Percentiles rank a stretch among this genome's conserved stretches.
Conservation (phyloP, 2,329 filamentous ascomycete species). For the Rosellinia necatrix region DNA sequence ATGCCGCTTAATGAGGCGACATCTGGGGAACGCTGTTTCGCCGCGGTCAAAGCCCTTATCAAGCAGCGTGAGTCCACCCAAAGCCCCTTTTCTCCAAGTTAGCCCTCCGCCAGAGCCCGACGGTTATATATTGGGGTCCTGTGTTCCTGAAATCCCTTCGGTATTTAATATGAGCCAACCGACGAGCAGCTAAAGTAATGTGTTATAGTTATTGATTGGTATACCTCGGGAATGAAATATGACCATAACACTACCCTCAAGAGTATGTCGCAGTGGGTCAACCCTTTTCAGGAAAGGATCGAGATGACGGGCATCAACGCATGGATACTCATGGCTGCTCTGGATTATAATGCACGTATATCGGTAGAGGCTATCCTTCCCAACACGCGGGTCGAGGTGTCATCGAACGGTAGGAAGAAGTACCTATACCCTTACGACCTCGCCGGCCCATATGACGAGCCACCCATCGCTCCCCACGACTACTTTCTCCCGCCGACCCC, state of each 20-base stretch:
- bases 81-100: neutral
- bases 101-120: neutral
- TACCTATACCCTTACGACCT: constrained; percentile 28
- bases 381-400: constrained; percentile 19
- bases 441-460: constrained; percentile 17
- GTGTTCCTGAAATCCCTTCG: neutral
- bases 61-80: constrained; percentile 13
- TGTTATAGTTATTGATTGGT: constrained; percentile 20
- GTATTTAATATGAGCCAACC: too few relatives aligned
- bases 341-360: constrained; percentile 37
- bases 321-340: constrained; percentile 35
- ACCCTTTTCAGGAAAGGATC: constrained; percentile 34
- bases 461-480: constrained; percentile 16
- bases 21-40: constrained; percentile 38
- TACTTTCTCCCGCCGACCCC: constrained; percentile 12
- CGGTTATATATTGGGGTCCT: too few relatives aligned
- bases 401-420: constrained; percentile 26
- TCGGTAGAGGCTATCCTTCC: constrained; percentile 31
- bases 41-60: constrained; percentile 31
- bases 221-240: constrained; percentile 1
- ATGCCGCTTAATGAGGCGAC: constrained; percentile 32
- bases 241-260: constrained; percentile 11
- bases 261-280: constrained; percentile 31
- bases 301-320: constrained; percentile 39
- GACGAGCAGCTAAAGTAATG: neutral